phyloP scores from a whole-genome alignment of 1,284 basidiomycete genomes.

The Leccinum subspadiceum region DNA sequence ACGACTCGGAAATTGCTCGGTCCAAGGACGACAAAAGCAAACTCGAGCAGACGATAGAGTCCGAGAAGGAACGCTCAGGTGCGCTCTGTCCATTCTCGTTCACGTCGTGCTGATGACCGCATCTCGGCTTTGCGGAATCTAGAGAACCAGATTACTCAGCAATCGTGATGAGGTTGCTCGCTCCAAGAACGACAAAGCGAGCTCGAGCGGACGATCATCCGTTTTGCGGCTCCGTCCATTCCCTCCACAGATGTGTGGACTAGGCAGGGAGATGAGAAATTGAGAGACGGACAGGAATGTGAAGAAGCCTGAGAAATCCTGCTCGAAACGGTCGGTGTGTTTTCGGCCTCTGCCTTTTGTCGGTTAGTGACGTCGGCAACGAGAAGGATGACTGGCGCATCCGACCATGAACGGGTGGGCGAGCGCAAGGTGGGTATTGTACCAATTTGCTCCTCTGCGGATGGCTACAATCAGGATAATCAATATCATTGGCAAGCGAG shows the following conservation, averaged over 20 bases:
- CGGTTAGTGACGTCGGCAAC: slow-evolving; percentile 92
- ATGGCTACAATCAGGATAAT: slow-evolving; percentile 55
- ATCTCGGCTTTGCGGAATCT: background rate
- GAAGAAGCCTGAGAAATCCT: background rate
- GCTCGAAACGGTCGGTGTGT: slow-evolving; percentile 69
- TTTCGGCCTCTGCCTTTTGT: slow-evolving; percentile 67
- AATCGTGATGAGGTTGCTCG: no score
- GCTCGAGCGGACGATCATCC: no score
- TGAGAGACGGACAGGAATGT: background rate
- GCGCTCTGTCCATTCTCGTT: no score
- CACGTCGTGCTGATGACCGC: no score
- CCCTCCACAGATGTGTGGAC: slow-evolving; percentile 82
- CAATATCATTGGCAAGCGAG: background rate
- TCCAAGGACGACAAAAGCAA: no score
- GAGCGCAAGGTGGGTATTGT: slow-evolving; percentile 67
- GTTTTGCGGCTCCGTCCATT: slow-evolving; percentile 46
- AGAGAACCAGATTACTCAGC: background rate
- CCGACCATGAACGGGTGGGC: slow-evolving; percentile 52
- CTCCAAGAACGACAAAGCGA: no score
- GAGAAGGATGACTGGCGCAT: slow-evolving; percentile 65
- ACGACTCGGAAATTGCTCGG: no score
- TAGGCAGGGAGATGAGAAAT: slow-evolving; percentile 25
- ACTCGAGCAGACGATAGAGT: no score
- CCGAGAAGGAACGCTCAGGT: no score
- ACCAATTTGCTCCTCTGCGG: slow-evolving; percentile 82